phyloP scores from a whole-genome alignment of 345 rosid genomes.

The Syzygium aqueum region DNA sequence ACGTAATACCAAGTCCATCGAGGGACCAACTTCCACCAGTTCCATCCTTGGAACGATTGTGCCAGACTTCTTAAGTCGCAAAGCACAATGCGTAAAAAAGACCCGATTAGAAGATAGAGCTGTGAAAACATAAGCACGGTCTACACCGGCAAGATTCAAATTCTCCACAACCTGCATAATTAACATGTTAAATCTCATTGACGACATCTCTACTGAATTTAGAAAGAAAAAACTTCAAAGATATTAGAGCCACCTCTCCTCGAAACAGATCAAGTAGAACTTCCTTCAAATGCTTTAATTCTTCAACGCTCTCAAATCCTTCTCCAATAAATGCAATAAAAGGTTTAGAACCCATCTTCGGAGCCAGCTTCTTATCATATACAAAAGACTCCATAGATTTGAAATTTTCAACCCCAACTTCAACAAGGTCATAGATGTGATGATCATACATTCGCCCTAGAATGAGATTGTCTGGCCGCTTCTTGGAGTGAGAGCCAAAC shows the following conservation, averaged over 20 bases:
- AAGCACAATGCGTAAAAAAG: slow-evolving; percentile 67
- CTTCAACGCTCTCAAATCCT: slow-evolving; percentile 71
- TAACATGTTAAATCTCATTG: neutral
- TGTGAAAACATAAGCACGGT: slow-evolving; percentile 76
- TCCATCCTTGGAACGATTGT: slow-evolving; percentile 83
- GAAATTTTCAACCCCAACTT: slow-evolving; percentile 88
- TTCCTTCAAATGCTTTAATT: slow-evolving; percentile 84
- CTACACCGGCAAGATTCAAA: slow-evolving; percentile 77
- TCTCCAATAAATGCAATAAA: slow-evolving; percentile 76
- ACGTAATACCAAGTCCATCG: slow-evolving; percentile 89
- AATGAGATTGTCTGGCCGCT: slow-evolving; percentile 83
- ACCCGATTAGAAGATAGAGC: slow-evolving; percentile 67
- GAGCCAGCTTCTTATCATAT: slow-evolving; percentile 75
- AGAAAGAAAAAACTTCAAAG: neutral
- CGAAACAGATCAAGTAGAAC: slow-evolving; percentile 69
- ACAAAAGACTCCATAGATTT: slow-evolving; percentile 49
- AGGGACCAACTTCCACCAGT: slow-evolving; percentile 89
- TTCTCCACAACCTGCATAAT: slow-evolving; percentile 71
- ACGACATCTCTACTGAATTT: neutral
- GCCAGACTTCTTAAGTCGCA: slow-evolving; percentile 84
- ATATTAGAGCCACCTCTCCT: slow-evolving; percentile 55
- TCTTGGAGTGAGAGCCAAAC: slow-evolving; percentile 91
- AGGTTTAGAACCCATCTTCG: slow-evolving; percentile 74
- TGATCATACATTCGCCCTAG: slow-evolving; percentile 82
- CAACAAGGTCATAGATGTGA: slow-evolving; percentile 80